Evolutionary conservation across 257 asterid genomes (phyloP), one percentile per base, ranked within the genome.

Genomic region (Nicotiana knightiana): DNA sequence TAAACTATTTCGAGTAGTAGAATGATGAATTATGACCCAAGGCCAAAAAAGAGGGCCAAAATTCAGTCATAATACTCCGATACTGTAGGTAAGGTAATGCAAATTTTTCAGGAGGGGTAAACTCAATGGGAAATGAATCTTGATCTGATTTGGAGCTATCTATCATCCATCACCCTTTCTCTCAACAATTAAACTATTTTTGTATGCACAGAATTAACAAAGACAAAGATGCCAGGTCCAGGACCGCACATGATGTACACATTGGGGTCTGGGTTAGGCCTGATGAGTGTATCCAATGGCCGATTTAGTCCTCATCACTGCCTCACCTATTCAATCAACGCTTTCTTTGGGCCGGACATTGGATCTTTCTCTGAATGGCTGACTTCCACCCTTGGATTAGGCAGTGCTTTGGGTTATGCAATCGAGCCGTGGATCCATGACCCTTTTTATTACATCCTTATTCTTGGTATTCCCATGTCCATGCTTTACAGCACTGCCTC

Each of bases 201-300:
- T 21, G 24, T 5, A 46, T 46, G 77, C 13, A 21, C 2, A 46
- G 18, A 70, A 70, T 70, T 70, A 9, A 21, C 21, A 43, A n/a
- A 33, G 32, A 73, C 51, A 24, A 88, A 39, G 10, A 95, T 93
- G 99, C 99, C 99, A 75, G 99, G 99, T 5, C 99, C 97, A 15
- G 99, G 99, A 82, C 97, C 99, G 77, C 99, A 93, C 88, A 85
- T 95, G 98, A 86, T 95, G n/a, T 95, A 93, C 91, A 85, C 98
- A 17, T 89, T 95, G 76, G 97, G 97, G 32, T 88, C 98, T 82
- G 99, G 98, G 33, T 94, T 85, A 68, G 93, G 91, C 53, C 85
- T 95, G 77, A 91, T 90, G 93, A 89, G 87, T 37, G 85, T 88
- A 18, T 92, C 99, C 12, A 87, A 85, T 87, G 98, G 97, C 39